Conservation (phyloP, 495 filamentous ascomycete species). For the Penicillium cataractarum region DNA sequence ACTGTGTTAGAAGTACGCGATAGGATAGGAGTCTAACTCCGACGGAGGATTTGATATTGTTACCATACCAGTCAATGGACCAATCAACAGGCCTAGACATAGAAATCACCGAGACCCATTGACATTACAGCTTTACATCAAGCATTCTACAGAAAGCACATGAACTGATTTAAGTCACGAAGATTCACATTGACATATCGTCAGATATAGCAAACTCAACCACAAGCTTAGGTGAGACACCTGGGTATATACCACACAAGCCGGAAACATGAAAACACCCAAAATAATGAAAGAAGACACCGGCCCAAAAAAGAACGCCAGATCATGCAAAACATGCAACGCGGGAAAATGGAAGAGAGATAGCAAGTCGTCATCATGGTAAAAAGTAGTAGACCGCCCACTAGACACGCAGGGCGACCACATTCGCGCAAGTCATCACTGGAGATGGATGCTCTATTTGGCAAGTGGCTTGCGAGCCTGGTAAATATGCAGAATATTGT, state of each 20-base stretch:
- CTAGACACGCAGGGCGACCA: background rate
- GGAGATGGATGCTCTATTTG: constrained; percentile 7
- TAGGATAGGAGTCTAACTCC: too few relatives aligned
- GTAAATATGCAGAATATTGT: constrained; percentile 69
- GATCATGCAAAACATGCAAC: constrained; percentile 8
- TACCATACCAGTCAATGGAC: background rate
- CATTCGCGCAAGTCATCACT: background rate
- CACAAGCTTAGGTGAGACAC: constrained; percentile 20
- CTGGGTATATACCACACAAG: constrained; percentile 32
- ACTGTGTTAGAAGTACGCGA: too few relatives aligned
- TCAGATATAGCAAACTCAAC: constrained; percentile 6
- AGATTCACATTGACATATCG: background rate
- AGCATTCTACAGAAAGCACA: background rate
- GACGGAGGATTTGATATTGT: too few relatives aligned
- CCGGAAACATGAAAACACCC: constrained; percentile 17
- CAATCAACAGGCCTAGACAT: background rate
- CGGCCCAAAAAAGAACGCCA: constrained; percentile 6
- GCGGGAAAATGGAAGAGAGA: constrained; percentile 2
- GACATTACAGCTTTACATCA: background rate
- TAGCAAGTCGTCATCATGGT: constrained; percentile 15
- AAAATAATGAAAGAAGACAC: constrained; percentile 7
- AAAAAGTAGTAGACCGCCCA: background rate
- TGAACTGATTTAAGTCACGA: background rate
- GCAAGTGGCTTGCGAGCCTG: constrained; percentile 47
- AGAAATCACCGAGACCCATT: background rate